Base-by-base conservation (phyloP, 23 red algal genomes). In the Gracilaria caudata region DNA sequence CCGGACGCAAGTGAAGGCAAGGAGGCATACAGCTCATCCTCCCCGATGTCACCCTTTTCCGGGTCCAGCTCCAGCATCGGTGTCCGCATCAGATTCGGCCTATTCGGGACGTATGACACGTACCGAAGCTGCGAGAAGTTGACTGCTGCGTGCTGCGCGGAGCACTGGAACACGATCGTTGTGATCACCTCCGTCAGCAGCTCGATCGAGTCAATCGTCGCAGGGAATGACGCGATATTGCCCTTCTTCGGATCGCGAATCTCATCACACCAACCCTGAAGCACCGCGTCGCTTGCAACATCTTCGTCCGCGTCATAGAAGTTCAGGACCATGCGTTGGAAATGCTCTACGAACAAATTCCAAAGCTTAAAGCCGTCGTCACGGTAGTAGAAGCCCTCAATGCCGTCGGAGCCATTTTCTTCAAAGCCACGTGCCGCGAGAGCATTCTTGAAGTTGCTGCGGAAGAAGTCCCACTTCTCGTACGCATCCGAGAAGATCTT, bases 61-160 rank as follows among this genome's bases (percentile, higher is more conserved):
- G 4, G 6, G 49, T 65, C 37, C 9, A 86, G 63, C 24, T 80
- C 29, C 63, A 80, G n/a, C n/a, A n/a, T n/a, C n/a, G n/a, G n/a
- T 80, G 59, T 75, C 86, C 6, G 41, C 86, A 13, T 64, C 86
- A 29, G 23, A 53, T 90, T 80, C 7, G 86, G 86, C 21, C 86
- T 41, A 55, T 90, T 90, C 0, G 86, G 86, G 40, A 90, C 86
- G 86, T 90, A 90, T 19, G 86, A 79, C 16, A 90, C 29, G 53
- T 90, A 90, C 25, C 77, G 51, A 19, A 51, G 25, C 40, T 80
- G 73, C 21, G 35, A 46, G 17, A 47, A n/a, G 37, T 90, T 90
- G 10, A 90, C 86, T 7, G 86, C 86, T 17, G 86, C 33, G 51
- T 90, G 86, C 53, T 90, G 54, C 7, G 86, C 86, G 10, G 74